Evolutionary conservation across 805 yeast species (phyloP).

Genomic region (Saccharomycodes ludwigii): DNA sequence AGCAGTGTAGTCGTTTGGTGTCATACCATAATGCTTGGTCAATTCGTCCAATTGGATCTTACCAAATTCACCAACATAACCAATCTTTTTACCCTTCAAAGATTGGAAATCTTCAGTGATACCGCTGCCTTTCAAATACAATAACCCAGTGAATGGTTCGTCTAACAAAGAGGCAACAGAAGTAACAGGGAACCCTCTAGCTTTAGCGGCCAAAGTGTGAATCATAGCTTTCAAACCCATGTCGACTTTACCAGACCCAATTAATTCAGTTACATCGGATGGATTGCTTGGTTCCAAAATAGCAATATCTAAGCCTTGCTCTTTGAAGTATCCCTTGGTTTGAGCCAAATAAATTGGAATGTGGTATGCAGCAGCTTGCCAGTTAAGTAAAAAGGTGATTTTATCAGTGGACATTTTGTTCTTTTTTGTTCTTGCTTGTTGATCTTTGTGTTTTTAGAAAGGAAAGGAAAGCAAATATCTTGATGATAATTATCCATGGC

Average conservation of each 20-base stretch:
- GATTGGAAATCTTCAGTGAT: conserved; percentile 39
- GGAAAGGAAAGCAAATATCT: too few relatives aligned
- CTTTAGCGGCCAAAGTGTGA: conserved; percentile 47
- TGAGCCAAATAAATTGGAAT: conserved; percentile 40
- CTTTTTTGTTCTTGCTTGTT: too few relatives aligned
- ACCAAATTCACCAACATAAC: conserved; percentile 49
- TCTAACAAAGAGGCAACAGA: conserved; percentile 43
- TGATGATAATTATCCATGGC: too few relatives aligned
- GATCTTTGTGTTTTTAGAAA: too few relatives aligned
- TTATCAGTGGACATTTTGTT: conserved; percentile 30
- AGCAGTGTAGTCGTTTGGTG: conserved; percentile 42
- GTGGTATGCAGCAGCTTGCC: conserved; percentile 47
- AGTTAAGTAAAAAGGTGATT: conserved; percentile 39
- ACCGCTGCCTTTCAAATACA: conserved; percentile 38
- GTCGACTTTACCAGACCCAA: conserved; percentile 45
- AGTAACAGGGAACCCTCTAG: conserved; percentile 45
- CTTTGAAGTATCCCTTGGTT: conserved; percentile 36
- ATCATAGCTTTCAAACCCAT: conserved; percentile 52
- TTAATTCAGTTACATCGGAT: conserved; percentile 43
- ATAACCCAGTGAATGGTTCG: conserved; percentile 46
- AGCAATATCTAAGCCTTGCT: conserved; percentile 38
- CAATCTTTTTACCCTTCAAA: conserved; percentile 40
- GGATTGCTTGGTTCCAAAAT: conserved; percentile 45
- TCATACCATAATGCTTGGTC: conserved; percentile 43
- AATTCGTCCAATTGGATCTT: conserved; percentile 46